phyloP scores from a whole-genome alignment of 1,284 basidiomycete species.

The Trichosporon faecale region DNA sequence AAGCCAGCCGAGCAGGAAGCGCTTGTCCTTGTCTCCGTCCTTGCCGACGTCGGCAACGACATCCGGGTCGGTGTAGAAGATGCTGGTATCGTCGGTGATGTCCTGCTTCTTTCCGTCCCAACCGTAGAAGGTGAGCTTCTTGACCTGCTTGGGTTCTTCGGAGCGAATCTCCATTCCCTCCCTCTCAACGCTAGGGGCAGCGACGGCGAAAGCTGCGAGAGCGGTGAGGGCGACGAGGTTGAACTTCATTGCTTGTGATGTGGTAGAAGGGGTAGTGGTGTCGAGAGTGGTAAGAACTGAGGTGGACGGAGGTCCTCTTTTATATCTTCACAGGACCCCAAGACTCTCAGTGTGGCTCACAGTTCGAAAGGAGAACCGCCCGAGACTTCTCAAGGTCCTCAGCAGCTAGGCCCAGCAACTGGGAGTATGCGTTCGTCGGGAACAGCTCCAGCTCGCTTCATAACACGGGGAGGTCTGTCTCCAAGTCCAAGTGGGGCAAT shows the following conservation, averaged over 20 bases:
- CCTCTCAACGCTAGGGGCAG: neutral
- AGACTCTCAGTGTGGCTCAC: too few relatives aligned
- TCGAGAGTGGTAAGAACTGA: neutral
- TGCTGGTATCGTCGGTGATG: neutral
- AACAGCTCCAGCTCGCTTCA: neutral
- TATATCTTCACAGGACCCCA: neutral
- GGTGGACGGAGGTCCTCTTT: neutral
- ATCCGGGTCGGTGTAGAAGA: neutral
- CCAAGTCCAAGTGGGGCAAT: neutral
- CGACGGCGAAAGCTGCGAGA: neutral
- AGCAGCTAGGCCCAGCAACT: neutral
- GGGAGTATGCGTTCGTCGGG: neutral
- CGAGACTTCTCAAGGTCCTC: too few relatives aligned
- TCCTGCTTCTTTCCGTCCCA: constrained; percentile 2
- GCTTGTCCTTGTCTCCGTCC: neutral
- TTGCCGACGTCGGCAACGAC: neutral
- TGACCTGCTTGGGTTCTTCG: neutral
- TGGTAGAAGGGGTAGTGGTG: neutral
- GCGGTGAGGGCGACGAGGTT: neutral
- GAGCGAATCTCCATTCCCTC: neutral
- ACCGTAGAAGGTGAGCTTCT: neutral
- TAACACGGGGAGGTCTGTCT: neutral
- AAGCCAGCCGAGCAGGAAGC: neutral
- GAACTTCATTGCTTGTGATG: constrained; percentile 4
- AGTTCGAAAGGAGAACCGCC: too few relatives aligned